These are phyloP conservation scores for Gastroboletus turbinatus DNA, from an alignment of 1,284 basidiomycete species.

Conservation along the genomic window DNA sequence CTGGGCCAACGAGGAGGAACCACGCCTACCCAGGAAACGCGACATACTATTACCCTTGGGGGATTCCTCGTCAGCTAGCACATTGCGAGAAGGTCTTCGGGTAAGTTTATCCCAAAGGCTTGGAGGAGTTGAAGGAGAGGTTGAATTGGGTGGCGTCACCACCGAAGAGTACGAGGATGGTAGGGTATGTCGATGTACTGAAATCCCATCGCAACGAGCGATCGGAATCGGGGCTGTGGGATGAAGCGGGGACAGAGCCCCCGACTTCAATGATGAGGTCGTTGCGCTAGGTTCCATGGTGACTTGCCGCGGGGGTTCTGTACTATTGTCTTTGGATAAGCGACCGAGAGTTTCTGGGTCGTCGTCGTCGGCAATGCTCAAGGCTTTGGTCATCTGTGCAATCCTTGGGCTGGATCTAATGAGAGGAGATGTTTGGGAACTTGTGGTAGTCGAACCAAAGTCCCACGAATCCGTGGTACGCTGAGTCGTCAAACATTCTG, in stretches of 20 bases:
- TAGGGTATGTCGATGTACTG: background rate
- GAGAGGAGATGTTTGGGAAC: slow-evolving; percentile 12
- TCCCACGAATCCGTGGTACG: slow-evolving; percentile 35
- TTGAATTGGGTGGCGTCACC: slow-evolving; percentile 1
- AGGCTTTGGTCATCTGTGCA: slow-evolving; percentile 1
- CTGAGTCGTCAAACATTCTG: slow-evolving; percentile 18
- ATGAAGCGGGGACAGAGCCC: background rate
- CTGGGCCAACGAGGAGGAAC: slow-evolving; percentile 8
- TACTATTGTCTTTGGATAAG: slow-evolving; percentile 1
- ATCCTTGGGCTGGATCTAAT: slow-evolving; percentile 1
- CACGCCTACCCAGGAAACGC: slow-evolving; percentile 19
- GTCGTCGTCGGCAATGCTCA: slow-evolving; percentile 9
- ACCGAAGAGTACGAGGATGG: slow-evolving; percentile 5
- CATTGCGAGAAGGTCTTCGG: slow-evolving; percentile 16
- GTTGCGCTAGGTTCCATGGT: background rate
- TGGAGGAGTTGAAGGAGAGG: slow-evolving; percentile 8
- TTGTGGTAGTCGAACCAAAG: slow-evolving; percentile 19
- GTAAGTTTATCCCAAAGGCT: slow-evolving; percentile 29
- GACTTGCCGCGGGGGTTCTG: background rate
- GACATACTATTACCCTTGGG: slow-evolving; percentile 20
- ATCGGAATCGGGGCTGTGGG: slow-evolving; percentile 11
- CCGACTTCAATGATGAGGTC: background rate
- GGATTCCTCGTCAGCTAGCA: slow-evolving; percentile 11
- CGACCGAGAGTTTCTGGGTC: slow-evolving; percentile 2
- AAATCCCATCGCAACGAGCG: background rate